Base-by-base conservation (phyloP, 768 basidiomycete species). In the Suillus plorans region DNA sequence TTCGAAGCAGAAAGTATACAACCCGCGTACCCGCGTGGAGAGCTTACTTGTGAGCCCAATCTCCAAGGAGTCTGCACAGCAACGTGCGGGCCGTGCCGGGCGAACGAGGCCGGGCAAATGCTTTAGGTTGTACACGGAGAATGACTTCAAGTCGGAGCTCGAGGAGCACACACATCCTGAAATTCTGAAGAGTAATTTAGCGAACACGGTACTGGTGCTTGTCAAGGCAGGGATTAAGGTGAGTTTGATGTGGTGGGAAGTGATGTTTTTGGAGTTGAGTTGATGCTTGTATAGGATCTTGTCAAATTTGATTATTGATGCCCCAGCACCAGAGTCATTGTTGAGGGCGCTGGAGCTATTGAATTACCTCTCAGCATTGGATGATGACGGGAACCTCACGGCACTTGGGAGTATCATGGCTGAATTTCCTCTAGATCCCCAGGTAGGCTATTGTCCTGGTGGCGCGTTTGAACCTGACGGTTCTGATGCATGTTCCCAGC, bases 91-190 rank as follows among this genome's bases (percentile, higher is more conserved):
- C 53, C 94, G 97, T 74, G 97, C 97, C 0, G 97, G 97, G 45
- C 87, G 97, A 65, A 99, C 97, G 28, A 80, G 95, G 63, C 97
- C 97, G 0, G 97, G 97, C 41, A 99, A 99, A 76, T 98, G 97
- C 75, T 99, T 98, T 81, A 82, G 97, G 68, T 74, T 99, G 68
- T 99, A 98, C 75, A 98, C 97, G 0, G 95, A 99, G 77, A 92
- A 94, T 76, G 95, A 99, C 77, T 95, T 97, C 28, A 28, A 28
- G 85, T 86, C 82, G 65, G 95, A 98, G 78, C 81, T 99, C 53
- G 94, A 98, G 77, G 96, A 98, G 73, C 97, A 99, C 78, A 99
- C 97, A 1, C 88, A 95, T 73, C 97, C 97, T 0, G 97, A 99
- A 78, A 99, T 99, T 71, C 77, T 98, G 63, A 80, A 95, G 67